Conservation (phyloP, 2,329 filamentous ascomycete species). For the Sphaerulina populicola region DNA sequence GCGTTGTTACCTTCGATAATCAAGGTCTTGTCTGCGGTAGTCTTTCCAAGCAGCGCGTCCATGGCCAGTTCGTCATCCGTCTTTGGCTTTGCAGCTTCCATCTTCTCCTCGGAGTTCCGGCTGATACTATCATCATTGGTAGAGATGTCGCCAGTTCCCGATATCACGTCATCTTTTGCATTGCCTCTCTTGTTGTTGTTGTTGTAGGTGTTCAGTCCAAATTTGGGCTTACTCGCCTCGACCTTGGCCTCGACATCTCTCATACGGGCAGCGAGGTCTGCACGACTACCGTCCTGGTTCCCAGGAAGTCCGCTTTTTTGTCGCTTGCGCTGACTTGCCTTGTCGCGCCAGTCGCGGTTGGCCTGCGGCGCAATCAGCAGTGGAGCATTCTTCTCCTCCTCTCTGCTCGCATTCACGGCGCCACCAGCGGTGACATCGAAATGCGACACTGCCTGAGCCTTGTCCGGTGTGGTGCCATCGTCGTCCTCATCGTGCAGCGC, state of each 20-base stretch:
- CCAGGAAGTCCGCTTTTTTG: constrained; percentile 52
- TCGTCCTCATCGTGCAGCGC: constrained; percentile 40
- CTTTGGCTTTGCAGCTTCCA: constrained; percentile 25
- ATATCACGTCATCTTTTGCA: constrained; percentile 5
- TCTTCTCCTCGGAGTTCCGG: constrained; percentile 22
- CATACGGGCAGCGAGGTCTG: constrained; percentile 21
- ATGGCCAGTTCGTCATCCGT: constrained; percentile 52
- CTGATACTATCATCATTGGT: not conserved
- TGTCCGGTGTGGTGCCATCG: constrained; percentile 44
- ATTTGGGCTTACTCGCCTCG: constrained; percentile 41
- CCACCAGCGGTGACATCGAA: constrained; percentile 48
- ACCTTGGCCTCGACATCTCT: constrained; percentile 23
- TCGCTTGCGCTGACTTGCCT: constrained; percentile 41
- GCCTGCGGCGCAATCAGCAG: constrained; percentile 51
- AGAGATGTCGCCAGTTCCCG: constrained; percentile 3
- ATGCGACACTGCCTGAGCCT: constrained; percentile 45
- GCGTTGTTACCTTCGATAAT: constrained; percentile 32
- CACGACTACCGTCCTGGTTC: constrained; percentile 25
- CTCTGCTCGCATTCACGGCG: constrained; percentile 37
- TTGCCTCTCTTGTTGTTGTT: constrained; percentile 27
- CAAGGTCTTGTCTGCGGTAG: constrained; percentile 29
- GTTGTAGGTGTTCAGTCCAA: constrained; percentile 44
- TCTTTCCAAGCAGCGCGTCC: constrained; percentile 39
- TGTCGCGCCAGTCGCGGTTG: constrained; percentile 57
- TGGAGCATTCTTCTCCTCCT: constrained; percentile 34